A percentile compares a stretch with the other conserved stretches of the same genome.
Conservation (phyloP, 306 rosid species). For the Betula pendula region DNA sequence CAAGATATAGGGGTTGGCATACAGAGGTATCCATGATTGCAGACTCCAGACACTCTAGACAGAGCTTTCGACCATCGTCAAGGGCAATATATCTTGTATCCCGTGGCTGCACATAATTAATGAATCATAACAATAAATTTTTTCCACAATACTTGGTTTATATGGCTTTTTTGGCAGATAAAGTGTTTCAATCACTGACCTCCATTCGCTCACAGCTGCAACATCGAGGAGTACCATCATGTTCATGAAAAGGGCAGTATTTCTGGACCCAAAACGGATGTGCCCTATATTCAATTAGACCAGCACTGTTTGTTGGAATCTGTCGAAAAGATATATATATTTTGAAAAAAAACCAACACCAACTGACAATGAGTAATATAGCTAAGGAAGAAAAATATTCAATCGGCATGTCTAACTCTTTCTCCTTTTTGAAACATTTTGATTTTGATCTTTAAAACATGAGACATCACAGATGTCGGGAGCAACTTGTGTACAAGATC, state of each 20-base stretch:
- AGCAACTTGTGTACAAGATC: background rate
- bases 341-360: slow-evolving; percentile 51
- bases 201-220: slow-evolving; percentile 99
- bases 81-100: slow-evolving; percentile 68
- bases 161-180: slow-evolving; percentile 12
- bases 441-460: slow-evolving; percentile 1
- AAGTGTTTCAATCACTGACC: slow-evolving; percentile 50
- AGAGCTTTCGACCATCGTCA: slow-evolving; percentile 92
- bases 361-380: slow-evolving; percentile 44
- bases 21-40: slow-evolving; percentile 81
- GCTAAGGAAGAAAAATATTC: slow-evolving; percentile 7
- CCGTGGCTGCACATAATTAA: slow-evolving; percentile 55
- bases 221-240: slow-evolving; percentile 89
- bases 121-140: slow-evolving; percentile 18
- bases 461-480: background rate
- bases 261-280: slow-evolving; percentile 99
- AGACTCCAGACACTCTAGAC: slow-evolving; percentile 92
- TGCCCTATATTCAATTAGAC: slow-evolving; percentile 99
- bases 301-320: slow-evolving; percentile 99
- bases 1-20: slow-evolving; percentile 85
- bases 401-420: background rate
- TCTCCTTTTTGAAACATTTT: background rate
- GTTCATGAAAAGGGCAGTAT: slow-evolving; percentile 96
- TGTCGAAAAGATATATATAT: slow-evolving; percentile 69
- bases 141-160: slow-evolving; percentile 12